A percentile compares a stretch with the other conserved stretches of the same genome.
Conservation (phyloP, 371 early-diverging fungal genomes). For the Haplosporangium sp. region DNA sequence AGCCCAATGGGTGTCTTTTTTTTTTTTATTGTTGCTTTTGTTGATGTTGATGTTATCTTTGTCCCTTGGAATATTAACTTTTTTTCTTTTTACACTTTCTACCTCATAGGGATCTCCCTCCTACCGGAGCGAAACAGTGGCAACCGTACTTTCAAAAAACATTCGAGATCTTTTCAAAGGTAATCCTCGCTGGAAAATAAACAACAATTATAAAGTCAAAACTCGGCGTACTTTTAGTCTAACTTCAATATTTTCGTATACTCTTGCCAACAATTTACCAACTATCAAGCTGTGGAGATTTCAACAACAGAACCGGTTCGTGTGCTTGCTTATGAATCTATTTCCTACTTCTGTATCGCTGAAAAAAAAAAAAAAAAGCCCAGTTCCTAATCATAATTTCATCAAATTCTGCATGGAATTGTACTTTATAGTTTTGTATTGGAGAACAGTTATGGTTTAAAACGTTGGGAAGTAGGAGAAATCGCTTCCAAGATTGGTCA, state of each 20-base stretch:
- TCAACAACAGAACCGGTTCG: constrained; percentile 89
- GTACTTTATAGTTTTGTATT: constrained; percentile 69
- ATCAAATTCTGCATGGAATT: neutral
- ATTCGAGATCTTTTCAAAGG: constrained; percentile 96
- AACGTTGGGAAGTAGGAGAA: constrained; percentile 98
- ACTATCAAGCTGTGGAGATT: constrained; percentile 88
- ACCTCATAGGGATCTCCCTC: constrained; percentile 76
- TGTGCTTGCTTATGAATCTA: neutral
- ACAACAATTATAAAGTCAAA: neutral
- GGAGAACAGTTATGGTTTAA: constrained; percentile 93
- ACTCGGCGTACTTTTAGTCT: neutral
- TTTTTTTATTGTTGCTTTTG: neutral
- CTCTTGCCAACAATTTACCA: neutral
- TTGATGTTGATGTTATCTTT: neutral
- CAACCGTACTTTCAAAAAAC: constrained; percentile 94
- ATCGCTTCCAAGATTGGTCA: constrained; percentile 98
- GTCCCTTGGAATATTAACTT: neutral
- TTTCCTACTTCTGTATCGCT: too few species aligned
- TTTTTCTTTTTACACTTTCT: neutral
- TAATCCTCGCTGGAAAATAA: constrained; percentile 23
- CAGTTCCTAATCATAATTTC: neutral
- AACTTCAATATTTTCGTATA: neutral
- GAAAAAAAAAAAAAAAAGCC: neutral
- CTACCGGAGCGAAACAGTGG: constrained; percentile 85
- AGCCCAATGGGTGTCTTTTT: neutral